Base-by-base conservation (phyloP, 768 basidiomycete genomes). In the Rubroboletus satanas region DNA sequence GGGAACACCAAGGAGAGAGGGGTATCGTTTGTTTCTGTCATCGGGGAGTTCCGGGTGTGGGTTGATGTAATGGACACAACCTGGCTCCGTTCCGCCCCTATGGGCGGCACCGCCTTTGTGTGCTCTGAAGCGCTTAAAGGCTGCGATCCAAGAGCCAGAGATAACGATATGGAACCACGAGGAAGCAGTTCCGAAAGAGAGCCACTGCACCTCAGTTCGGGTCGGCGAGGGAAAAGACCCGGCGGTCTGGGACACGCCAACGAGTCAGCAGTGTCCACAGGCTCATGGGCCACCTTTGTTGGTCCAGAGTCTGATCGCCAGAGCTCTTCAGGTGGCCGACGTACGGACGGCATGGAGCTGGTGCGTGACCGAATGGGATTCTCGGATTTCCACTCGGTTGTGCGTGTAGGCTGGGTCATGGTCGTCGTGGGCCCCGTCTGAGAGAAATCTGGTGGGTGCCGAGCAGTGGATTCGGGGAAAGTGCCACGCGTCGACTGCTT, bases 51-150 rank as follows among this genome's bases (percentile, higher is more conserved):
- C 31, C 45, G 58, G 21, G 12, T n/a, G 18, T 45, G 41, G 7
- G 63, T 15, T 14, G 66, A 46, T 45, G 53, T 47, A 46, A 59
- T 62, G 12, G 66, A 58, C 21, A 65, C 41, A 3, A 62, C 65
- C 9, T 63, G 43, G 32, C 56, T 63, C n/a, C 71, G 63, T 56
- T 71, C 69, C 33, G 69, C 66, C 33, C 69, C 69, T 53, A 68
- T 72, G 26, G 69, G 69, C 2, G 55, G 48, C 11, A 68, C 59
- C 28, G 50, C 39, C 28, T 59, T 72, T 36, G 57, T 55, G 12
- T 39, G 61, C 18, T 69, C 63, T 4, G 63, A 55, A 28, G 59
- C 59, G 45, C 42, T 41, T 11, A 69, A 21, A 46, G 66, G 65
- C 50, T 63, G 66, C 55, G 65, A 71, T 33, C 63, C 71, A 8